These are phyloP conservation scores for Arabidopsis suecica DNA, from an alignment of 345 rosid species.

Conservation along the genomic window DNA sequence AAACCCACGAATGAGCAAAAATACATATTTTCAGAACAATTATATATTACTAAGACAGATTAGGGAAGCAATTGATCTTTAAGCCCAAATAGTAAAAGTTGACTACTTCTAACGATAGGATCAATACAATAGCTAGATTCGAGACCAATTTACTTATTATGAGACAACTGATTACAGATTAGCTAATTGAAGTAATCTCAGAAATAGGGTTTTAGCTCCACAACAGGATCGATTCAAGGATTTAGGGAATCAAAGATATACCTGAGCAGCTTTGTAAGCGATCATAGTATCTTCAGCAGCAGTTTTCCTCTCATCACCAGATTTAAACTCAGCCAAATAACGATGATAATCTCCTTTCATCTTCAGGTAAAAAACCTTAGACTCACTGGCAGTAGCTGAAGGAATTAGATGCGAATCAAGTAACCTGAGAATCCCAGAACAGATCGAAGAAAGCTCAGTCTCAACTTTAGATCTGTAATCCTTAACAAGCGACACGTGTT, in stretches of 20 bases:
- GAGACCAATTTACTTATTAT: background rate
- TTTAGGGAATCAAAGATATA: background rate
- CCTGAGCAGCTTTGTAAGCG: constrained; percentile 73
- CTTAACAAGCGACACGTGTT: constrained; percentile 65
- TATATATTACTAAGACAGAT: background rate
- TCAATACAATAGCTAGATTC: constrained; percentile 4
- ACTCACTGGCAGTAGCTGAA: constrained; percentile 57
- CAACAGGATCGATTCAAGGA: background rate
- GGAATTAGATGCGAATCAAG: constrained; percentile 60
- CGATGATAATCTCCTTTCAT: constrained; percentile 76
- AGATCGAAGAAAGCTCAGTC: constrained; percentile 58
- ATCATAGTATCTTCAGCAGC: constrained; percentile 61
- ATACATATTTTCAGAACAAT: background rate
- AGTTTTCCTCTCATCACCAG: constrained; percentile 65
- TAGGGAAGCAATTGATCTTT: constrained; percentile 6
- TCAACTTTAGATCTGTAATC: constrained; percentile 71
- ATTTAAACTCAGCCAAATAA: constrained; percentile 51
- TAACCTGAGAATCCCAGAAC: constrained; percentile 52
- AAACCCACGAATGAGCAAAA: background rate
- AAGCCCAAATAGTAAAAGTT: constrained; percentile 1
- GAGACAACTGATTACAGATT: background rate
- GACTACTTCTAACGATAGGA: background rate
- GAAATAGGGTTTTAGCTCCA: background rate
- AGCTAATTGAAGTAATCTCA: background rate
- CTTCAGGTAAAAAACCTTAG: constrained; percentile 69